Base-by-base conservation (phyloP, 306 rosid genomes). In the Inga oerstediana region DNA sequence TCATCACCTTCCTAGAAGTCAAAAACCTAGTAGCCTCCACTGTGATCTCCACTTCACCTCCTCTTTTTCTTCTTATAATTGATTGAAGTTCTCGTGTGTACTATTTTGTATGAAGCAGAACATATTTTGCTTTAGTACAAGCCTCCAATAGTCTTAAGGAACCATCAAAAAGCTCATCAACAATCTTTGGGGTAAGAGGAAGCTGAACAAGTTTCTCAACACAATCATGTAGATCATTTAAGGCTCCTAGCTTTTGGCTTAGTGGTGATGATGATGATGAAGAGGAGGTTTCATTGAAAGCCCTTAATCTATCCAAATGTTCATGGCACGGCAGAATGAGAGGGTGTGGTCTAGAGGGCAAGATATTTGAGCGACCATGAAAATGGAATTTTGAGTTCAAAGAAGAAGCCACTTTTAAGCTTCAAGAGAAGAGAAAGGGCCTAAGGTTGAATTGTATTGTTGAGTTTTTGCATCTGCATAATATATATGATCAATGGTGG, bases 291-390 rank as follows among this genome's bases (percentile, higher is more conserved):
- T 56, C 62, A 56, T 7, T 3, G 2, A 11, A 56, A 81, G 82
- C 64, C 56, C 64, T 81, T 52, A 84, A 44, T 30, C 19, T 27
- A 22, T 80, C 72, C 44, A 56, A 19, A 20, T 19, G 62, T 56
- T 56, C 24, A 56, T 56, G 24, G 62, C 24, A 56, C 11, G 2
- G 27, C 7, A 56, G 27, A 56, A 56, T 20, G 62, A 56, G 62
- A 56, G 27, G 62, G 62, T 56, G 27, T 19, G 62, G 27, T 20
- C 62, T 56, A 56, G 62, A 56, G 27, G 62, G 62, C 62, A 56
- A 56, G 27, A 80, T 84, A 43, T 65, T 73, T 37, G 86, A 84
- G 17, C 77, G 80, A 79, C 71, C 80, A 79, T 84, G 86, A 32
- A 34, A 79, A 56, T 52, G 22, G 37, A 83, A 72, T 13, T 73